Evolutionary conservation across 2,329 filamentous ascomycete species (phyloP).

Genomic region (Diplodia intermedia): DNA sequence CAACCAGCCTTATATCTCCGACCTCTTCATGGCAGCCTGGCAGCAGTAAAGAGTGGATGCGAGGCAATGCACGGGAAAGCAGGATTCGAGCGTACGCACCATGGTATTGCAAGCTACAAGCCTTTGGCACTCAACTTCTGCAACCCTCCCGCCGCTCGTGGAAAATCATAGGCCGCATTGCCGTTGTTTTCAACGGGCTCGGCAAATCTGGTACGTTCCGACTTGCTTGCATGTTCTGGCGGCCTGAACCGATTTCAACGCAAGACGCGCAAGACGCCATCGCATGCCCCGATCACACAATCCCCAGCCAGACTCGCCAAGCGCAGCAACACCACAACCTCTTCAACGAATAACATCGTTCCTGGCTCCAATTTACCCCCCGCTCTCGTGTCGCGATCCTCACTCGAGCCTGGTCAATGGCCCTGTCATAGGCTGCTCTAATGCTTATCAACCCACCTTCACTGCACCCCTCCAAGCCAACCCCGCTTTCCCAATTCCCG

Average conservation of each 20-base stretch:
- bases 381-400: background rate
- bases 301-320: constrained; percentile 9
- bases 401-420: background rate
- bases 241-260: background rate
- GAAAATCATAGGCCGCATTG: too few relatives aligned
- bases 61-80: too few relatives aligned
- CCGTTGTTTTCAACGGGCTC: background rate
- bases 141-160: too few relatives aligned
- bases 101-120: too few relatives aligned
- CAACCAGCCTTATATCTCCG: too few relatives aligned
- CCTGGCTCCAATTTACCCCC: background rate
- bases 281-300: constrained; percentile 11
- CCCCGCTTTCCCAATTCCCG: constrained; percentile 10
- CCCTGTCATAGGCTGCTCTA: constrained; percentile 21
- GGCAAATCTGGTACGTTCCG: background rate
- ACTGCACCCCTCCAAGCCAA: too few relatives aligned
- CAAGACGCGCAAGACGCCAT: background rate
- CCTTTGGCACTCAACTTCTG: too few relatives aligned
- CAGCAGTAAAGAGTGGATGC: too few relatives aligned
- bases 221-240: background rate
- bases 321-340: constrained; percentile 7
- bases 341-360: background rate
- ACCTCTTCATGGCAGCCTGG: too few relatives aligned
- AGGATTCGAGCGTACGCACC: too few relatives aligned
- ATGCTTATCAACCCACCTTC: background rate